Evolutionary conservation across 805 yeast species (phyloP), one percentile per base, ranked within the genome.

Genomic region (Zygosaccharomyces rouxii): DNA sequence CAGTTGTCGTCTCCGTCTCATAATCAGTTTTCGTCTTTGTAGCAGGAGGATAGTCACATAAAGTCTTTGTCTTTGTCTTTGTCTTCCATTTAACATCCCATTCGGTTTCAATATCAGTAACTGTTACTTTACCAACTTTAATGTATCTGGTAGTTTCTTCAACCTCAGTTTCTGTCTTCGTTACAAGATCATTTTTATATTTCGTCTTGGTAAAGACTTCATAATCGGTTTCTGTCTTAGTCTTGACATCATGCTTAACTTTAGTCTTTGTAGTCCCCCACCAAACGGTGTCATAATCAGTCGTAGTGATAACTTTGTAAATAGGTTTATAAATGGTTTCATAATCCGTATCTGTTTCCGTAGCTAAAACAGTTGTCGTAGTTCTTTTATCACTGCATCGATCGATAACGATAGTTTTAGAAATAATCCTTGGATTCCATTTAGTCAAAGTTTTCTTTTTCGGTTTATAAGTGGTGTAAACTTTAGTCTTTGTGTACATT

Each of bases 131-230:
- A 4, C 60, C 60, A 25, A 64, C 63, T 23, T 21, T 50, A 14
- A 47, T 45, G 42, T 33, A 55, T 53, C 46, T 55, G 45, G 48
- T 57, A n/a, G 42, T 43, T 30, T 49, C 56, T 35, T 49, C 46
- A n/a, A 60, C 21, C 38, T 58, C 61, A 4, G 66, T 62, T 43
- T 59, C 62, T 0, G 64, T 60, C n/a, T 48, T 46, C 1, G 64
- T 59, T 6, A 42, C 47, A 18, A 52, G 30, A 47, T 54, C 59
- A 14, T 51, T 42, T 38, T 49, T 55, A 31, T 52, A 53, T 45
- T 55, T 55, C 4, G 56, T 52, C 45, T 48, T 49, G 4, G 64
- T 56, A 13, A 40, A 41, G n/a, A 55, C 44, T 19, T 55, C 48
- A 26, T 53, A 52, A 14, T 59, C 58, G 4, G 58, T 46, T 7